Base-by-base conservation (phyloP, 768 basidiomycete genomes). In the Epithele typhae region DNA sequence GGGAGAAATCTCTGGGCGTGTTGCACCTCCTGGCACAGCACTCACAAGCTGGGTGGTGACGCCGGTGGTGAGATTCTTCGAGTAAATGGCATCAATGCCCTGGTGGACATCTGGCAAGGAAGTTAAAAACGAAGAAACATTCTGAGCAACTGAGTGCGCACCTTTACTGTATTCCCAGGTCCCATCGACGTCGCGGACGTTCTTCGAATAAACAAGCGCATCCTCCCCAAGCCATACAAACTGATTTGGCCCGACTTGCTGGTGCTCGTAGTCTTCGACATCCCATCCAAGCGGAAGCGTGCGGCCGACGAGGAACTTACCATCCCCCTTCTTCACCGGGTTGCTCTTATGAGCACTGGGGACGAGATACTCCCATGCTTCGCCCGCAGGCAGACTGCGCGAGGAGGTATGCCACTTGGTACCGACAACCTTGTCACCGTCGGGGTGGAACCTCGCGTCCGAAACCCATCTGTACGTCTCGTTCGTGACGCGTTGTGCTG, bases 161-260 rank as follows among this genome's bases (percentile, higher is more conserved):
- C 84, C 82, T 72, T 87, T 87, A 64, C 78, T 81, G 50, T 87
- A 86, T 17, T 64, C 43, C 55, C 81, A 87, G 14, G 45, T 25
- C 34, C 67, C 72, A 7, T 61, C 57, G 6, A 51, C 54, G 55
- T 87, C 82, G 4, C 51, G 59, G 6, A 82, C 72, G 56, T 88
- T 87, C 66, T 81, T 81, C 5, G 84, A 69, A 58, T 75, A 87
- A 14, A 87, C 79, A 9, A 87, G 55, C 15, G 68, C 64, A 50
- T 85, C 83, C 21, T 72, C 63, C 6, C 74, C 73, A 23, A 63
- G 60, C 82, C 83, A 87, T 37, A 84, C 70, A 49, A 80, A 67
- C 55, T 87, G 86, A 51, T 87, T 85, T 1, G 81, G 79, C 1
- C 85, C 86, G 48, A 88, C 80, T 60, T 87, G 86, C 53, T 84